phyloP scores from a whole-genome alignment of 345 rosid genomes.

The Lepidium didymum region DNA sequence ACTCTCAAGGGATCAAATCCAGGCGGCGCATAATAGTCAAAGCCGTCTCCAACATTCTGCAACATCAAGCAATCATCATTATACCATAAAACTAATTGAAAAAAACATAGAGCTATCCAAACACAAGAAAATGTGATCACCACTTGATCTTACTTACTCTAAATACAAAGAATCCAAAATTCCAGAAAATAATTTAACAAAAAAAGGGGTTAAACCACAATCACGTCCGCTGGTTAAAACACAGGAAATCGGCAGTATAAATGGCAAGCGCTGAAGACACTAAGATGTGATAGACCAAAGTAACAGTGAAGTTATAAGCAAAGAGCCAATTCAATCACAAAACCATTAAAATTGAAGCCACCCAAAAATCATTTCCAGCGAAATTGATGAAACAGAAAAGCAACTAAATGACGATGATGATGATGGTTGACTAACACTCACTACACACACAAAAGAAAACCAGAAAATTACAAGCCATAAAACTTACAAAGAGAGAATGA shows the following conservation, averaged over 20 bases:
- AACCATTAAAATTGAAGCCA: neutral
- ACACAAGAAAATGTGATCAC: constrained; percentile 2
- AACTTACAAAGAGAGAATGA: constrained; percentile 7
- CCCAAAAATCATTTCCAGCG: neutral
- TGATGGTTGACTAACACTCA: neutral
- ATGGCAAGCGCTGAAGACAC: neutral
- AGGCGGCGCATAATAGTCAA: neutral
- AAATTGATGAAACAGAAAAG: neutral
- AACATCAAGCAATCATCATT: neutral
- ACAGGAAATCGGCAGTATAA: neutral
- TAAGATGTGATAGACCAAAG: neutral
- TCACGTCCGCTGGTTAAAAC: neutral
- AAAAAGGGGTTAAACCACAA: neutral
- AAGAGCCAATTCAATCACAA: neutral
- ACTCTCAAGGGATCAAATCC: neutral
- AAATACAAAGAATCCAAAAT: neutral
- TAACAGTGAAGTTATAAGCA: constrained; percentile 15
- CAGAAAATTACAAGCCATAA: neutral
- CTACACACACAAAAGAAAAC: neutral
- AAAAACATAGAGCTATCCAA: neutral
- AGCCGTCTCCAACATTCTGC: constrained; percentile 27
- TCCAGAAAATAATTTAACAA: neutral
- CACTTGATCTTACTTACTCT: neutral
- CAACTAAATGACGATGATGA: neutral
- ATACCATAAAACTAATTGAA: neutral